Conservation (phyloP, 2,329 filamentous ascomycete species). For the Aureobasidium zeae region DNA sequence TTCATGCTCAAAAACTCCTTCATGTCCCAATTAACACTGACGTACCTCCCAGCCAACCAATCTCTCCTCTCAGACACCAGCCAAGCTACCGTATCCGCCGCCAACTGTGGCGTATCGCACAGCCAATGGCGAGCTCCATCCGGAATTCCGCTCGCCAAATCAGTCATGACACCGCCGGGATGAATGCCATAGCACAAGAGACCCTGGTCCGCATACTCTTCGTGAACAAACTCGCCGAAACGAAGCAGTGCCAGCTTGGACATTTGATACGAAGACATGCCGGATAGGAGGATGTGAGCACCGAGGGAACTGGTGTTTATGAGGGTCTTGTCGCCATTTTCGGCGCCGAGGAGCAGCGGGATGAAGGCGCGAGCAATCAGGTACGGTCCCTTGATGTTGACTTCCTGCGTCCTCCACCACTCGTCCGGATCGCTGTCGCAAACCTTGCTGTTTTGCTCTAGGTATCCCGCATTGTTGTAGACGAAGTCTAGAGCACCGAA, state of each 20-base stretch:
- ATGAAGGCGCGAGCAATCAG: constrained; percentile 36
- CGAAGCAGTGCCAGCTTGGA: constrained; percentile 39
- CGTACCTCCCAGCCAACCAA: constrained; percentile 33
- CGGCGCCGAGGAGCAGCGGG: constrained; percentile 34
- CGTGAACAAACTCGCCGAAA: constrained; percentile 37
- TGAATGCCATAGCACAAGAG: constrained; percentile 37
- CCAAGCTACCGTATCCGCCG: constrained; percentile 27
- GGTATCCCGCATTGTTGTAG: constrained; percentile 40
- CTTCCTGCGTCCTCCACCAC: constrained; percentile 42
- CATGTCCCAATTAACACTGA: constrained; percentile 34
- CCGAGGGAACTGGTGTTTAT: constrained; percentile 36
- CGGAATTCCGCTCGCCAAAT: constrained; percentile 33
- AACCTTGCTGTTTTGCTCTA: constrained; percentile 25
- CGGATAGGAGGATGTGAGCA: constrained; percentile 27
- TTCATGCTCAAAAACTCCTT: constrained; percentile 27
- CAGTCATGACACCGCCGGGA: constrained; percentile 40
- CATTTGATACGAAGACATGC: constrained; percentile 39
- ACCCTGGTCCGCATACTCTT: constrained; percentile 37
- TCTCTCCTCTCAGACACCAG: constrained; percentile 27
- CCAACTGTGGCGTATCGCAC: constrained; percentile 26
- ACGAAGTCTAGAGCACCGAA: constrained; percentile 38
- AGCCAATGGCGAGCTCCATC: constrained; percentile 20
- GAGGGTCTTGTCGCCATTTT: constrained; percentile 32
- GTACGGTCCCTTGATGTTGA: constrained; percentile 42
- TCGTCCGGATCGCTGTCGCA: constrained; percentile 27